These are phyloP conservation scores for Diddensiella transvaalensis DNA, from an alignment of 805 yeast species.

Conservation along the genomic window DNA sequence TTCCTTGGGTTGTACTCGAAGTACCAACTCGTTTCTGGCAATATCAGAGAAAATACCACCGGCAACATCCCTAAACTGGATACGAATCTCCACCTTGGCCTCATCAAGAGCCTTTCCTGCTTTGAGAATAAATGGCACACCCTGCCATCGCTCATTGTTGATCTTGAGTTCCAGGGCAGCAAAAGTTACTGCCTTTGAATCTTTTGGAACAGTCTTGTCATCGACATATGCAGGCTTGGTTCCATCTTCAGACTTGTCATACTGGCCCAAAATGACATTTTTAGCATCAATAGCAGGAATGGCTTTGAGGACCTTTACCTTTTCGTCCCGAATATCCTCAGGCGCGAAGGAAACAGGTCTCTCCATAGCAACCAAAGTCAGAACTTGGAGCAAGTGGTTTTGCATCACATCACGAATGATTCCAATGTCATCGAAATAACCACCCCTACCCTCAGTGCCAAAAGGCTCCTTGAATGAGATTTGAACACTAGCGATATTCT, in stretches of 20 bases:
- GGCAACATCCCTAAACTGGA: slow-evolving; percentile 86
- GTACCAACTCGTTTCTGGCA: slow-evolving; percentile 88
- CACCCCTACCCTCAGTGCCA: slow-evolving; percentile 99
- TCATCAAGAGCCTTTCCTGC: slow-evolving; percentile 98
- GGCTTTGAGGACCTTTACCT: slow-evolving; percentile 86
- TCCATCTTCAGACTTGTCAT: slow-evolving; percentile 80
- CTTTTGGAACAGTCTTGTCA: slow-evolving; percentile 80
- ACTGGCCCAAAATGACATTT: slow-evolving; percentile 84
- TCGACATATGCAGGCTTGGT: slow-evolving; percentile 85
- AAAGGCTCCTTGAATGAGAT: slow-evolving; percentile 96
- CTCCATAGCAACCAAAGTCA: slow-evolving; percentile 92
- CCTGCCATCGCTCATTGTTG: slow-evolving; percentile 95
- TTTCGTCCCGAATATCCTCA: slow-evolving; percentile 93
- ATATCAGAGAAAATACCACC: slow-evolving; percentile 76
- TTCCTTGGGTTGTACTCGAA: slow-evolving; percentile 92
- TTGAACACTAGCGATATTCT: slow-evolving; percentile 75
- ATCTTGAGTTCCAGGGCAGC: slow-evolving; percentile 81
- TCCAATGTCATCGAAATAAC: slow-evolving; percentile 92
- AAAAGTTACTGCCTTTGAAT: slow-evolving; percentile 85
- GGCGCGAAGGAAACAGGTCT: slow-evolving; percentile 89
- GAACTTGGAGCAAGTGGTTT: slow-evolving; percentile 90
- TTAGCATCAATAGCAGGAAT: slow-evolving; percentile 61
- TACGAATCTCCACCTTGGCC: slow-evolving; percentile 90
- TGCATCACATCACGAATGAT: slow-evolving; percentile 98
- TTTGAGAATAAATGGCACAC: slow-evolving; percentile 91